A percentile compares a stretch with the other conserved stretches of the same genome.
Conservation (phyloP, 345 rosid genomes). For the Excoecaria cochinchinensis region DNA sequence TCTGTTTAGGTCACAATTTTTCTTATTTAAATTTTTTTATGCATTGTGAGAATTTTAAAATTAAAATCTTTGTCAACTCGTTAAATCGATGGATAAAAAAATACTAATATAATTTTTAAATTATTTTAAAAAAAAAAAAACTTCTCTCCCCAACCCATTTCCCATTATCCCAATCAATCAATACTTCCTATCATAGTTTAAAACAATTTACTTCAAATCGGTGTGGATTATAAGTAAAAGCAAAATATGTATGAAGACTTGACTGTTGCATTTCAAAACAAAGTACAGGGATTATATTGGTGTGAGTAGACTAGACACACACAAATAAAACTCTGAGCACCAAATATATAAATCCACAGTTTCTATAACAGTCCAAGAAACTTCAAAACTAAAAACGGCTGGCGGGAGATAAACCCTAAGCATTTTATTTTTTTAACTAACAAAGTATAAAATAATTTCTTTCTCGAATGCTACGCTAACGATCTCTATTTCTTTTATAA, state of each 20-base stretch:
- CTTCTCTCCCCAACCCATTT: too few species aligned
- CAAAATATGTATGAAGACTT: neutral
- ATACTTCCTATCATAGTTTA: too few species aligned
- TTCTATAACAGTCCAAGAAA: constrained; percentile 1
- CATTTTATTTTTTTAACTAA: neutral
- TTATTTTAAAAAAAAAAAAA: too few species aligned
- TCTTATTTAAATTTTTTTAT: too few species aligned
- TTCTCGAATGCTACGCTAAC: constrained; percentile 14
- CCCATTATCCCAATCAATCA: too few species aligned
- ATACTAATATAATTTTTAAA: too few species aligned
- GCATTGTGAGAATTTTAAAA: too few species aligned
- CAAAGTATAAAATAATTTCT: neutral
- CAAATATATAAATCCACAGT: neutral
- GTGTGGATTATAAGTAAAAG: neutral
- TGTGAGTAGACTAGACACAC: neutral
- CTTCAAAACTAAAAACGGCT: constrained; percentile 17
- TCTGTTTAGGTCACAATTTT: too few species aligned
- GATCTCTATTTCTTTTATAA: neutral
- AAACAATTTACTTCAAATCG: too few species aligned
- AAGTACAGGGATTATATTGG: neutral
- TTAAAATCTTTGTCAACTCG: too few species aligned
- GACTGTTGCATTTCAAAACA: neutral
- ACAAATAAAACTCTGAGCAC: neutral
- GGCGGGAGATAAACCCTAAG: constrained; percentile 38
- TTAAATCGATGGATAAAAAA: too few species aligned